A percentile compares a stretch with the other conserved stretches of the same genome.
These are phyloP conservation scores for Micromonas pusilla DNA, from an alignment of 139 green algal species.

Conservation along the genomic window DNA sequence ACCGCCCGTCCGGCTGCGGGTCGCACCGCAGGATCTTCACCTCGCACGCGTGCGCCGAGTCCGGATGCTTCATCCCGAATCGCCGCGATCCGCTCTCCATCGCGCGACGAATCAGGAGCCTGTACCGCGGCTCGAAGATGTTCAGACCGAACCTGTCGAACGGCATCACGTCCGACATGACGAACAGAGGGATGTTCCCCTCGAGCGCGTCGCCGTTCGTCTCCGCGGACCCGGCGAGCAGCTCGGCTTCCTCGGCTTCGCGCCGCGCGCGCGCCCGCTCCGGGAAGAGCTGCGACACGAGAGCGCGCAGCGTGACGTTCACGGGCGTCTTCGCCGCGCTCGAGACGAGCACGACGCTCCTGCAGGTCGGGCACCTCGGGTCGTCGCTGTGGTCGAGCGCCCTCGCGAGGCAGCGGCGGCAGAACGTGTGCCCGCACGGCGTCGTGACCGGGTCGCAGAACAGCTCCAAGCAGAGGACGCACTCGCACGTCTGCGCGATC, in stretches of 20 bases:
- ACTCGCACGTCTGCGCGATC: neutral
- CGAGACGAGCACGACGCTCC: neutral
- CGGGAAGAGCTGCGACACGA: neutral
- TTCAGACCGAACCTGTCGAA: conserved; percentile 80
- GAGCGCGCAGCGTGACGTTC: neutral
- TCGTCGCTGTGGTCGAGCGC: neutral
- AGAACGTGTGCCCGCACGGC: conserved; percentile 18
- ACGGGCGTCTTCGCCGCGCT: neutral
- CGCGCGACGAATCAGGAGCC: conserved; percentile 73
- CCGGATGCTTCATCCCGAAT: conserved; percentile 54
- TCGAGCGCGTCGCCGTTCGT: neutral
- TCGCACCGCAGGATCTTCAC: conserved; percentile 69
- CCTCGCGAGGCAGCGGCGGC: neutral
- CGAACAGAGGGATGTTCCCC: conserved; percentile 70
- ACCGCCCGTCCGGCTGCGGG: conserved; percentile 62
- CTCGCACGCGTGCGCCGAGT: too few relatives aligned
- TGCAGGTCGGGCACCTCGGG: neutral
- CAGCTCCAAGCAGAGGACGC: neutral
- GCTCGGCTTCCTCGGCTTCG: neutral
- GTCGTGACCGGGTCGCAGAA: neutral
- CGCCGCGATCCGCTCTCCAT: conserved; percentile 61
- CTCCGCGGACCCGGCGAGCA: neutral
- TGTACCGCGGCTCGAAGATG: conserved; percentile 93
- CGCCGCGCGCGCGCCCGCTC: too few relatives aligned
- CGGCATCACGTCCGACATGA: conserved; percentile 78